Evolutionary conservation across 176 grass and related monocot genomes (phyloP).

Genomic region (Themeda triandra): DNA sequence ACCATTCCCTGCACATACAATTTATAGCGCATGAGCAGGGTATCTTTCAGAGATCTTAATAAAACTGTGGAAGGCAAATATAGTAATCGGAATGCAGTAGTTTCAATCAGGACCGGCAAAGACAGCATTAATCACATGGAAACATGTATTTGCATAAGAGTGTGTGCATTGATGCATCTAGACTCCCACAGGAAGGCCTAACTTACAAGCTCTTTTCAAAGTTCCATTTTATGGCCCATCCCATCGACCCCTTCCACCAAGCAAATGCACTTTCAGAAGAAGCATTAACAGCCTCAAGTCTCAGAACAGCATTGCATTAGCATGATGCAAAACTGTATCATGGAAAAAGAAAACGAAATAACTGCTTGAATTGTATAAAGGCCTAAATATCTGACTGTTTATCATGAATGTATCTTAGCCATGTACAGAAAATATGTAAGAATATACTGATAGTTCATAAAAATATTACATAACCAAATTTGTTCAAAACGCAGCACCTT

Average conservation of each 20-base stretch:
- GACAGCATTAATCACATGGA: background rate
- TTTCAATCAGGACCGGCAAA: background rate
- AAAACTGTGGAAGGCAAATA: background rate
- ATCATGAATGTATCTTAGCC: background rate
- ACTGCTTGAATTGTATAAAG: constrained; percentile 15
- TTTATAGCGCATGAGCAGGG: background rate
- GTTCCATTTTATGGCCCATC: constrained; percentile 37
- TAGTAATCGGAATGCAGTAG: background rate
- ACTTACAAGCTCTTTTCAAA: constrained; percentile 15
- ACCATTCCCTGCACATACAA: constrained; percentile 46
- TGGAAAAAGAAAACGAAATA: background rate
- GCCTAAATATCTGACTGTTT: background rate
- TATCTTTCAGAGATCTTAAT: background rate
- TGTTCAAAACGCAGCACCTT: background rate
- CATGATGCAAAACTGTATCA: background rate
- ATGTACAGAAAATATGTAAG: background rate
- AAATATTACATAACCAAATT: constrained; percentile 1
- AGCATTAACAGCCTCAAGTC: constrained; percentile 51
- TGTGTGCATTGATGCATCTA: background rate
- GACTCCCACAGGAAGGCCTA: background rate
- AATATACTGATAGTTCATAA: too few species aligned
- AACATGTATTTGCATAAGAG: background rate
- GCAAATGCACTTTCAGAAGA: constrained; percentile 35
- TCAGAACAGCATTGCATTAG: constrained; percentile 4
- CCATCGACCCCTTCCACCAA: constrained; percentile 44